These are phyloP conservation scores for Populus pruinosa DNA, from an alignment of 345 rosid genomes.

Conservation along the genomic window DNA sequence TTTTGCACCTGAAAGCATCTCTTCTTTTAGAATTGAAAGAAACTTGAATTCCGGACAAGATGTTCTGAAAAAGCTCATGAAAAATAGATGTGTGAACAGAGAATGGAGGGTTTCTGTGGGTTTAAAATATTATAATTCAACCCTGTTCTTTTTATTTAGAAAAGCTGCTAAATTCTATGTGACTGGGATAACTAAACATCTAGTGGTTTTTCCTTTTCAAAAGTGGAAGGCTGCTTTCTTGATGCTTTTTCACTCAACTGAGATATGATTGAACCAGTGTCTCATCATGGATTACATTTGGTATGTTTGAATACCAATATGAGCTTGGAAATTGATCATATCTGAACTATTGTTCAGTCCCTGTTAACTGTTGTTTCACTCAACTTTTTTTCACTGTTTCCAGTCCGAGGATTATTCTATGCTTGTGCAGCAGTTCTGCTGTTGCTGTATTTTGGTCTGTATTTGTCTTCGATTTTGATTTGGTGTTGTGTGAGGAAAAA, in stretches of 20 bases:
- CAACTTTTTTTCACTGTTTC: background rate
- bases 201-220: background rate
- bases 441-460: background rate
- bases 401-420: background rate
- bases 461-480: background rate
- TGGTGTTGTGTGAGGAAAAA: background rate
- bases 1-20: background rate
- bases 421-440: background rate
- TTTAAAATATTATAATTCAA: background rate
- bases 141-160: background rate
- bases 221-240: background rate
- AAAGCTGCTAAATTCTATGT: background rate
- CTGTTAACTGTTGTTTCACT: background rate
- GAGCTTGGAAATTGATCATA: background rate
- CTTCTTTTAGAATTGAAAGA: background rate
- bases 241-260: background rate
- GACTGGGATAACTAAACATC: background rate
- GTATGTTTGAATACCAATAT: background rate
- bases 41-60: background rate
- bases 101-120: background rate
- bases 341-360: background rate
- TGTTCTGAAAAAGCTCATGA: background rate
- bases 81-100: background rate
- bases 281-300: background rate
- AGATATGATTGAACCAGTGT: background rate